Conservation (phyloP, 306 rosid genomes). For the Cucurbita pepo region DNA sequence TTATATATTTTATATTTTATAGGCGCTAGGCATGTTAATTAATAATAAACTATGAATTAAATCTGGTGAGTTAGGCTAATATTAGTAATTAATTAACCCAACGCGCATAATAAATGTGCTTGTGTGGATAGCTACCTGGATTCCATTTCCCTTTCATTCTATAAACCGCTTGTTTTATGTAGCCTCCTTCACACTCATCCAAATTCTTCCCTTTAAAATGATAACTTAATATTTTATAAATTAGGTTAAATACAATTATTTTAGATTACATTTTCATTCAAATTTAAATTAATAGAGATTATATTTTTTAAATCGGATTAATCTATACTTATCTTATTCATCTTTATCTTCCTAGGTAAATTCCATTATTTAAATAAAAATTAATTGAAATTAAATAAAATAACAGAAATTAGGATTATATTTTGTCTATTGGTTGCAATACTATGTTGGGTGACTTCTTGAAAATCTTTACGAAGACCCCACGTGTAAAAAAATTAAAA, state of each 20-base stretch:
- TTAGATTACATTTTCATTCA: too few species aligned
- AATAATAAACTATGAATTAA: background rate
- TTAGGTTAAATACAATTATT: too few species aligned
- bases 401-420: too few species aligned
- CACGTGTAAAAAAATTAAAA: too few species aligned
- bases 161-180: background rate
- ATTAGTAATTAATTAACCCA: background rate
- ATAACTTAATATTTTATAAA: background rate
- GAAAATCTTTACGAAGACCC: too few species aligned
- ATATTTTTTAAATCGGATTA: too few species aligned
- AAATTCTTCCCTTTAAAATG: background rate
- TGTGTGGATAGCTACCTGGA: background rate
- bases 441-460: too few species aligned
- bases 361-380: too few species aligned
- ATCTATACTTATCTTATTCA: background rate
- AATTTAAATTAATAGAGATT: too few species aligned
- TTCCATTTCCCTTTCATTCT: background rate
- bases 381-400: too few species aligned
- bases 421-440: too few species aligned
- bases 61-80: background rate
- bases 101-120: background rate
- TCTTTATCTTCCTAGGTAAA: too few species aligned
- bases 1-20: background rate
- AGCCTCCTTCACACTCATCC: background rate
- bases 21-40: background rate